These are phyloP conservation scores for Waitea zeae DNA, from an alignment of 1,284 basidiomycete species.

Conservation along the genomic window DNA sequence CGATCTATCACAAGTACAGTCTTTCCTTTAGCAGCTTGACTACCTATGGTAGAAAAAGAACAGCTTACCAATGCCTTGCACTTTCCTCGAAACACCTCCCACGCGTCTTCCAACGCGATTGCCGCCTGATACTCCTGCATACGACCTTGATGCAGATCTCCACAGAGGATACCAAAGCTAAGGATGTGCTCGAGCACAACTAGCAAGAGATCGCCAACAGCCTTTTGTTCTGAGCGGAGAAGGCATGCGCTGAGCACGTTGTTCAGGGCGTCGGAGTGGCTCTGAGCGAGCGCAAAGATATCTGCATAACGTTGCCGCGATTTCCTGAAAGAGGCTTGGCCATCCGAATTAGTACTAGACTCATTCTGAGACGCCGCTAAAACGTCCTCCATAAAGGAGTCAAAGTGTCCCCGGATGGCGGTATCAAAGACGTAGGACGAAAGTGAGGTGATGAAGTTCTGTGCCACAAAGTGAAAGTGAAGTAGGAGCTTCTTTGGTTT, in stretches of 20 bases:
- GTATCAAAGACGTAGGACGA: slow-evolving; percentile 60
- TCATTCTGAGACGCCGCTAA: slow-evolving; percentile 7
- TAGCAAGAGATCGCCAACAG: slow-evolving; percentile 48
- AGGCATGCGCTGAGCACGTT: slow-evolving; percentile 65
- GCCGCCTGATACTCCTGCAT: slow-evolving; percentile 44
- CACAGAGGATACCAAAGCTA: slow-evolving; percentile 51
- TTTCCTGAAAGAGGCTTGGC: no score
- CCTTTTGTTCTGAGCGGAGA: slow-evolving; percentile 53
- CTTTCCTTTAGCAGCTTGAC: no score
- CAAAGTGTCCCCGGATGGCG: slow-evolving; percentile 60
- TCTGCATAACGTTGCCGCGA: slow-evolving; percentile 31
- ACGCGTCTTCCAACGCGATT: slow-evolving; percentile 33
- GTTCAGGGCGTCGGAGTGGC: slow-evolving; percentile 58
- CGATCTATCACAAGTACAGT: no score
- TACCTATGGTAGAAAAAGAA: no score
- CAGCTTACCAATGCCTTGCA: slow-evolving; percentile 8
- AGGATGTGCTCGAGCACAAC: slow-evolving; percentile 50
- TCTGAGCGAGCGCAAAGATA: slow-evolving; percentile 54
- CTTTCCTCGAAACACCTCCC: slow-evolving; percentile 31
- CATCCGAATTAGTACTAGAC: no score
- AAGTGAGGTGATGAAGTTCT: slow-evolving; percentile 48
- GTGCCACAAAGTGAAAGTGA: slow-evolving; percentile 55
- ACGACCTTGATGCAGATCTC: slow-evolving; percentile 35
- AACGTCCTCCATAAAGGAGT: slow-evolving; percentile 38
- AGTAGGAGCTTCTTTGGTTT: slow-evolving; percentile 34